Base-by-base conservation (phyloP, 192 early-diverging fungal species). In the Backusella westeae region DNA sequence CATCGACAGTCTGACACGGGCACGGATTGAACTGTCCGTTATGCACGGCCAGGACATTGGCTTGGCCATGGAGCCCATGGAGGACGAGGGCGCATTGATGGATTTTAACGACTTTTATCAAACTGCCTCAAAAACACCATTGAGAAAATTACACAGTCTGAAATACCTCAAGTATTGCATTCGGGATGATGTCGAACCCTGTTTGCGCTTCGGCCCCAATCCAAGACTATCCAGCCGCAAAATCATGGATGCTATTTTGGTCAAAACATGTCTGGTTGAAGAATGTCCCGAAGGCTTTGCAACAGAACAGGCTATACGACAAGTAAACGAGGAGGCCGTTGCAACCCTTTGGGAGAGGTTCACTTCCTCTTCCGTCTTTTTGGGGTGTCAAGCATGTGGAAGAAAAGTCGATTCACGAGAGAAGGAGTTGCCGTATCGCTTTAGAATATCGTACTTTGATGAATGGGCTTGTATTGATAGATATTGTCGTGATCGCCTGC, bases 161-260 rank as follows among this genome's bases (percentile, higher is more conserved):
- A 84, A 84, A 6, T 99, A 96, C 81, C 92, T 99, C 89, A 90
- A 92, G 42, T 93, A 93, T 73, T 91, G 92, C 49, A 81, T 96
- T 46, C 91, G 92, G 19, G 96, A 97, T 73, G 97, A 99, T 77
- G 87, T 99, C 8, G 92, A 93, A 74, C 96, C 96, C 6, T 97
- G 96, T 78, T 84, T 99, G 73, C 87, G 97, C n/a, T 97, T 99
- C 83, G 95, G 96, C 29, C 91, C 92, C 19, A 93, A 91, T 44
- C 94, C 97, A 38, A 89, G 93, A 34, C 91, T 97, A 12, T 94
- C 96, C 23, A 88, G 91, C 6, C 90, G 89, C 68, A 96, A 94
- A 83, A 81, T 99, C 7, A 85, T 95, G 15, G 97, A 98, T 44
- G 92, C 95, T 39, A 94, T 99, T 69, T 81, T 89, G 8, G 85